Percentiles rank a stretch among this genome's conserved stretches.
Conservation (phyloP, 306 rosid genomes). For the Gastrolobium villosum region DNA sequence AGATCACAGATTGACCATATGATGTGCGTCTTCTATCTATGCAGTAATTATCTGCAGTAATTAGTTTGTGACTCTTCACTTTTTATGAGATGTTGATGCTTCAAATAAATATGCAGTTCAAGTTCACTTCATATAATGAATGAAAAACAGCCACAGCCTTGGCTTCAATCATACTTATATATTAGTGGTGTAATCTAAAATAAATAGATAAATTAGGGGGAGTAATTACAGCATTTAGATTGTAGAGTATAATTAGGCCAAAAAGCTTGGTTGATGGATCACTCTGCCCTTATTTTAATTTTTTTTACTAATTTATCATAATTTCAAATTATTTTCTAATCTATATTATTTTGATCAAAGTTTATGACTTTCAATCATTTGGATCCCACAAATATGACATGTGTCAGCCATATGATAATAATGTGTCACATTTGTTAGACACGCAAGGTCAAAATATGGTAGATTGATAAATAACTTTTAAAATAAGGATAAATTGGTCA, state of each 20-base stretch:
- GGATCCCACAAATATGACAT: no score
- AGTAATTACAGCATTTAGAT: neutral
- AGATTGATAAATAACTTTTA: no score
- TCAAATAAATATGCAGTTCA: constrained; percentile 12
- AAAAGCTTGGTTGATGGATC: neutral
- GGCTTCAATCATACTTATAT: neutral
- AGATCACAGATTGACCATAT: neutral
- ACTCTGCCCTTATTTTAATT: no score
- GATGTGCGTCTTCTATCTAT: constrained; percentile 22
- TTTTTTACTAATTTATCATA: no score
- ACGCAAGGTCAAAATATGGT: no score
- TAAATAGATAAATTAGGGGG: neutral
- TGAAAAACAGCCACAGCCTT: constrained; percentile 6
- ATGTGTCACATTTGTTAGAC: no score
- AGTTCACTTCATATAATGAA: constrained; percentile 19
- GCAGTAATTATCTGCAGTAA: constrained; percentile 26
- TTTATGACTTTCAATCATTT: no score
- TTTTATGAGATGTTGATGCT: constrained; percentile 7
- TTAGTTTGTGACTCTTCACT: constrained; percentile 27
- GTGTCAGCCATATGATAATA: no score
- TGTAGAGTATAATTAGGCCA: neutral
- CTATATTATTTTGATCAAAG: no score
- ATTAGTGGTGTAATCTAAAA: neutral
- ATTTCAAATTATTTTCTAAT: no score
- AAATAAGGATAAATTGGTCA: no score